Evolutionary conservation across 345 rosid genomes (phyloP), one percentile per base, ranked within the genome.

Genomic region (Salix caprea): DNA sequence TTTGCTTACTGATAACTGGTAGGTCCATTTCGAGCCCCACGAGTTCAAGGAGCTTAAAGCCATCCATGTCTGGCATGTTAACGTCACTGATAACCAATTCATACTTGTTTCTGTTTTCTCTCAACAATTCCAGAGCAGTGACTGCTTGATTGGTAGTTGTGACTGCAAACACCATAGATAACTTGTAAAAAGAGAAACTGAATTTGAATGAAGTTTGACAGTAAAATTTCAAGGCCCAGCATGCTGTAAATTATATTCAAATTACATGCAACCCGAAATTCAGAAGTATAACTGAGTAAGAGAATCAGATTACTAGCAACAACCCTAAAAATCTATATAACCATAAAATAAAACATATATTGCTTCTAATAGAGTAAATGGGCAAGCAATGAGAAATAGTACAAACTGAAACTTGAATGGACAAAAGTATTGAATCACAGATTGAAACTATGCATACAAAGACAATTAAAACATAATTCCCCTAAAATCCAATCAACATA

Each of bases 21-120:
- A 91, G 86, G 87, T 91, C 93, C 93, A 91, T 91, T 82, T 91
- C 93, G 78, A 91, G 91, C 78, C 93, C 96, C 77, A 90, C 90
- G 65, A 87, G 92, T 78, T 91, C 92, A 65, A 91, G 96, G 46
- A 91, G 96, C 88, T 91, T 88, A 75, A 91, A 88, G 56, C 96
- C 96, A 77, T 90, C 92, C 82, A 91, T 91, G 84, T 89, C 93
- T 14, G 96, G 93, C 96, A 91, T 90, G 73, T 87, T 84, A 65
- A 91, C 96, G 85, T 90, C 96, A 74, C 96, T 91, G 64, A 91
- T 88, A 78, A 91, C 92, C 76, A 91, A 72, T 67, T 91, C 96
- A 76, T 73, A 90, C 61, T 78, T 81, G 83, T 78, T 77, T 74
- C 80, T 82, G 79, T 90, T 85, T 74, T 89, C 91, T 76, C 96